Base-by-base conservation (phyloP, 2,329 filamentous ascomycete species). In the Rasamsonia emersonii region DNA sequence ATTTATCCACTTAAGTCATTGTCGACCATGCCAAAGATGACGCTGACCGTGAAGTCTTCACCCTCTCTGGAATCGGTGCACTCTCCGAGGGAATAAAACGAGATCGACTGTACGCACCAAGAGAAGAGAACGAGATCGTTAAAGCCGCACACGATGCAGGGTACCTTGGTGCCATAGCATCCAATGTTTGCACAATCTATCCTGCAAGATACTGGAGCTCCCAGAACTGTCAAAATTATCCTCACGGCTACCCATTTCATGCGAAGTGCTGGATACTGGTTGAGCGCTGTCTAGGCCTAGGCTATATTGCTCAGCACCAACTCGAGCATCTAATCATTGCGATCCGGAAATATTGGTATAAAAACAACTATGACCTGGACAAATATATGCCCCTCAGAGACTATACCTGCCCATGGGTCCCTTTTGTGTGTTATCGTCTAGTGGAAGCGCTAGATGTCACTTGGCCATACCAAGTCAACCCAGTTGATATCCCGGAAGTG, bases 301-400 rank as follows among this genome's bases (percentile, higher is more conserved):
- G n/a, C n/a, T n/a, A 23, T 8, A 23, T 23, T 7, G 20, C 20
- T 7, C 20, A 23, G n/a, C 20, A 23, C 20, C 8, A 23, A 8
- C 20, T 23, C 20, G 20, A 23, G 20, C n/a, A 23, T 23, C 20
- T 23, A 8, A 23, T 23, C 8, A n/a, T 23, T n/a, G 20, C 20
- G n/a, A 23, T 23, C n/a, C 20, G 20, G n/a, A 23, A n/a, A n/a
- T n/a, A 23, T 23, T 23, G 20, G 20, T 23, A 23, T 23, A 23
- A 23, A 8, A 23, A n/a, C 20, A 23, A 23, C 20, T 23, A 23
- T 23, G n/a, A n/a, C 20, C 20, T 23, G n/a, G 20, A 23, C n/a
- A 23, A 23, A 23, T 23, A 23, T n/a, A 23, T 23, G 8, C 20
- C 20, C n/a, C 20, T 23, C 8, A 23, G 20, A n/a, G n/a, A 8